Evolutionary conservation across 306 rosid genomes (phyloP).

Genomic region (Bauhinia variegata): DNA sequence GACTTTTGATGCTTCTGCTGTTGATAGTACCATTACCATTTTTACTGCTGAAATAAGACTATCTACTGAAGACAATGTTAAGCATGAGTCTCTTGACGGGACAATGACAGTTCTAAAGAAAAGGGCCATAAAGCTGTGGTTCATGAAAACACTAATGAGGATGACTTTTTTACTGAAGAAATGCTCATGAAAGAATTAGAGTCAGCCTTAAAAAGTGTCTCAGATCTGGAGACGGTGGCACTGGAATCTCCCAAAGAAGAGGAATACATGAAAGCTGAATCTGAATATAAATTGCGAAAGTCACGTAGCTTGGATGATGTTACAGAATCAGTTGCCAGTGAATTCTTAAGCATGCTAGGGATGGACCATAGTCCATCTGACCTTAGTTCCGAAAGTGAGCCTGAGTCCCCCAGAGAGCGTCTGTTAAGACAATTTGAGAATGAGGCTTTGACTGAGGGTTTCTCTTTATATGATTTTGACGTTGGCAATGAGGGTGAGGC

Average conservation of each 20-base stretch:
- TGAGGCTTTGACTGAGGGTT: conserved; percentile 67
- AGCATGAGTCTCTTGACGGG: conserved; percentile 42
- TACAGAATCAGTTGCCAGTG: conserved; percentile 67
- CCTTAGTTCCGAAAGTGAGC: conserved; percentile 70
- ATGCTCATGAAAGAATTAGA: conserved; percentile 77
- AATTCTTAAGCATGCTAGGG: conserved; percentile 73
- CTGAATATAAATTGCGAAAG: conserved; percentile 41
- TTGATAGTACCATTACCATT: conserved; percentile 25
- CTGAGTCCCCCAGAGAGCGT: conserved; percentile 89
- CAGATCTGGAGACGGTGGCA: conserved; percentile 61
- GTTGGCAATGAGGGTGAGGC: conserved; percentile 39
- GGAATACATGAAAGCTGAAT: conserved; percentile 39
- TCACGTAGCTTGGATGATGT: conserved; percentile 65
- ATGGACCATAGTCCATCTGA: conserved; percentile 60
- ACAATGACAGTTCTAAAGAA: conserved; percentile 40
- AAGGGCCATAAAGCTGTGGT: conserved; percentile 38
- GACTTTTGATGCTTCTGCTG: conserved; percentile 46
- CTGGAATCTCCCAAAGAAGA: conserved; percentile 64
- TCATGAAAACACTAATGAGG: conserved; percentile 36
- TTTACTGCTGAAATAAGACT: conserved; percentile 39
- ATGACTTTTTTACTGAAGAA: conserved; percentile 53
- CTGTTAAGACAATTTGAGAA: conserved; percentile 82
- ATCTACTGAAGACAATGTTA: conserved; percentile 37
- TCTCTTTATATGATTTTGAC: conserved; percentile 69
- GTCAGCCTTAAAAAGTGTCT: conserved; percentile 61